These are phyloP conservation scores for Floccularia luteovirens DNA, from an alignment of 768 basidiomycete genomes.

Conservation along the genomic window DNA sequence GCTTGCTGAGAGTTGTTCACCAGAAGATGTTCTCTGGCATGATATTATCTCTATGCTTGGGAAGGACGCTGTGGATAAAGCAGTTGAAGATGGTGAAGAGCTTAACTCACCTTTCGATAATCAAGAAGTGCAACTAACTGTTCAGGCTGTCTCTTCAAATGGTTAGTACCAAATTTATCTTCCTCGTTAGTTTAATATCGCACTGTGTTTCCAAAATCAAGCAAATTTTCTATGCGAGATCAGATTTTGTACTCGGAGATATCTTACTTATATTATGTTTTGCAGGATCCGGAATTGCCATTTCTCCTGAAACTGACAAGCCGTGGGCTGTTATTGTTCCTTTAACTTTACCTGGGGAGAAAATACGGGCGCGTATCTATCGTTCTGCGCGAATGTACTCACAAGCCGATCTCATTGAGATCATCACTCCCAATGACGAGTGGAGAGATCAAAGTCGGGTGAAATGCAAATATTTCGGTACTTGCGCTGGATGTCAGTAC, in stretches of 20 bases:
- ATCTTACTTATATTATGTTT: background rate
- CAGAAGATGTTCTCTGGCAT: constrained; percentile 67
- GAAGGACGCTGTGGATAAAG: constrained; percentile 39
- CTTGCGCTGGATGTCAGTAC: constrained; percentile 91
- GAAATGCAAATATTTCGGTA: constrained; percentile 82
- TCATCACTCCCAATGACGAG: constrained; percentile 54
- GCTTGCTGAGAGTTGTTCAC: constrained; percentile 56
- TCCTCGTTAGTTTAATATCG: background rate
- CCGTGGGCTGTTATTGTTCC: constrained; percentile 84
- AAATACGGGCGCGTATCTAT: constrained; percentile 64
- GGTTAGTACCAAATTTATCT: constrained; percentile 46
- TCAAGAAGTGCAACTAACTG: constrained; percentile 60
- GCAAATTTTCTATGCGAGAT: too few relatives aligned
- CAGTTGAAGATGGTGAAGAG: constrained; percentile 40
- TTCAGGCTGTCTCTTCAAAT: constrained; percentile 55
- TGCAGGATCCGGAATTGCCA: constrained; percentile 61
- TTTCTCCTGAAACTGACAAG: constrained; percentile 33
- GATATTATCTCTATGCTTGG: constrained; percentile 71
- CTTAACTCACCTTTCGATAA: constrained; percentile 54
- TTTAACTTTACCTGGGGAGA: constrained; percentile 80
- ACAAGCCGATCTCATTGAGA: constrained; percentile 63
- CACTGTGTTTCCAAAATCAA: too few relatives aligned
- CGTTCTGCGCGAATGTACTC: constrained; percentile 67
- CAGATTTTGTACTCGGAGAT: too few relatives aligned
- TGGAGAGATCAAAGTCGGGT: constrained; percentile 61